Evolutionary conservation across 2,329 filamentous ascomycete genomes (phyloP).

Genomic region (Ophiostoma angusticollis): DNA sequence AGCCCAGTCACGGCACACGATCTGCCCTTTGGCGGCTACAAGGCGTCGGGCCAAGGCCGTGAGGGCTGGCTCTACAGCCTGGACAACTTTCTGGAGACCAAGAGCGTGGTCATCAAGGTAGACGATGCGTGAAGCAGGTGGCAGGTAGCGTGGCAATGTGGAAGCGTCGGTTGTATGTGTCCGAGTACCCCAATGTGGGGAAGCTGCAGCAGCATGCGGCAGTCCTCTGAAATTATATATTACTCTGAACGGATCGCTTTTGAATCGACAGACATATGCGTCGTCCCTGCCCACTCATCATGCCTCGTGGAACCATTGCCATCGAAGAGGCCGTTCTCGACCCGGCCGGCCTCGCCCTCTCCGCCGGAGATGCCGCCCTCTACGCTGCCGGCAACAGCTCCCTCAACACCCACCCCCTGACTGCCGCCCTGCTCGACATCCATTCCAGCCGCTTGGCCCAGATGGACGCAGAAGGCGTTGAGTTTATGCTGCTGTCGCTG

Average conservation of each 20-base stretch:
- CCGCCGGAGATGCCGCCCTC: conserved; percentile 18
- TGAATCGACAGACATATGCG: not conserved
- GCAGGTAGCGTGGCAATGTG: too few species aligned
- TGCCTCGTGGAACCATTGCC: conserved; percentile 20
- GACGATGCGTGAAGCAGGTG: too few species aligned
- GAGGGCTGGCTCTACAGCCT: conserved; percentile 23
- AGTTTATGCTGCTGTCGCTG: conserved; percentile 24
- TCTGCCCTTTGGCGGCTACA: conserved; percentile 28
- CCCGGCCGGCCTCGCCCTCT: conserved; percentile 19
- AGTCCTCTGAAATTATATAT: too few species aligned
- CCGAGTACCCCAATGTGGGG: too few species aligned
- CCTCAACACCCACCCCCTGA: conserved; percentile 16
- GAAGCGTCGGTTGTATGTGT: too few species aligned
- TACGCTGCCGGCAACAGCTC: conserved; percentile 15
- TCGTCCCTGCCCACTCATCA: not conserved
- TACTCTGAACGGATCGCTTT: not conserved
- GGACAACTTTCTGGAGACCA: conserved; percentile 22
- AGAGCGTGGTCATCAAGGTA: conserved; percentile 18
- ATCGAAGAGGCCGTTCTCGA: conserved; percentile 25
- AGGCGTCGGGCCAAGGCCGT: conserved; percentile 24
- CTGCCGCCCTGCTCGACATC: conserved; percentile 20
- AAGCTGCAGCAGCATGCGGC: too few species aligned
- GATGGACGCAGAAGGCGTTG: conserved; percentile 25
- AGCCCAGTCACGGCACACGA: conserved; percentile 22
- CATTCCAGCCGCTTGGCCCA: conserved; percentile 18